These are phyloP conservation scores for Selaginella moellendorffii DNA, from an alignment of 75 land plant species.

Conservation along the genomic window DNA sequence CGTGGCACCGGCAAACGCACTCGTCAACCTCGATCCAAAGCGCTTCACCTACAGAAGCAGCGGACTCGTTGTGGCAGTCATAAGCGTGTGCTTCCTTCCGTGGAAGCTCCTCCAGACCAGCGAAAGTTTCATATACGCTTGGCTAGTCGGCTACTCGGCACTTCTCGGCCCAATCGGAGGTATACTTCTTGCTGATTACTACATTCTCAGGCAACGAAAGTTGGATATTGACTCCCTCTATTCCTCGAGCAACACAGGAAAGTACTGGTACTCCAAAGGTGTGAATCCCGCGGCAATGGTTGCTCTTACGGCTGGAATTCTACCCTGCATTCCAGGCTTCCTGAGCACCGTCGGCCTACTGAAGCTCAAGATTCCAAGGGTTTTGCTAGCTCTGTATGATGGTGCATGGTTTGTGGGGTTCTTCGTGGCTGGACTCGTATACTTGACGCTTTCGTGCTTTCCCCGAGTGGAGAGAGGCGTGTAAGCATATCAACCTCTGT, in stretches of 20 bases:
- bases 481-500: too few species aligned
- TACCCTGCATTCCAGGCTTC: slow-evolving; percentile 70
- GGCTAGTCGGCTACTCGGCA: slow-evolving; percentile 89
- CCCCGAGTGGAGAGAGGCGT: too few species aligned
- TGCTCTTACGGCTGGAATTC: slow-evolving; percentile 43
- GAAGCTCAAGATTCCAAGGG: slow-evolving; percentile 10
- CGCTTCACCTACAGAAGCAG: slow-evolving; percentile 54
- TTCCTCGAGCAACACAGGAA: slow-evolving; percentile 25
- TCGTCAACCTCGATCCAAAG: slow-evolving; percentile 52
- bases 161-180: slow-evolving; percentile 80
- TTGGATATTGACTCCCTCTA: slow-evolving; percentile 47
- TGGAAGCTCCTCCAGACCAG: slow-evolving; percentile 73
- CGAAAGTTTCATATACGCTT: slow-evolving; percentile 75
- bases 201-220: slow-evolving; percentile 22
- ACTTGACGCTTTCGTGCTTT: slow-evolving; percentile 44
- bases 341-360: slow-evolving; percentile 45
- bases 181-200: slow-evolving; percentile 59
- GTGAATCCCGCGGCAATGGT: slow-evolving; percentile 49
- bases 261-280: slow-evolving; percentile 57
- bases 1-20: slow-evolving; percentile 82
- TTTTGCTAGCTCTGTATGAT: slow-evolving; percentile 37
- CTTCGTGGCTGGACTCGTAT: slow-evolving; percentile 38
- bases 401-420: slow-evolving; percentile 82
- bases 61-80: slow-evolving; percentile 50
- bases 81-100: slow-evolving; percentile 63